Evolutionary conservation across 163 green algal genomes (phyloP).

Genomic region (Scenedesmus sp.): DNA sequence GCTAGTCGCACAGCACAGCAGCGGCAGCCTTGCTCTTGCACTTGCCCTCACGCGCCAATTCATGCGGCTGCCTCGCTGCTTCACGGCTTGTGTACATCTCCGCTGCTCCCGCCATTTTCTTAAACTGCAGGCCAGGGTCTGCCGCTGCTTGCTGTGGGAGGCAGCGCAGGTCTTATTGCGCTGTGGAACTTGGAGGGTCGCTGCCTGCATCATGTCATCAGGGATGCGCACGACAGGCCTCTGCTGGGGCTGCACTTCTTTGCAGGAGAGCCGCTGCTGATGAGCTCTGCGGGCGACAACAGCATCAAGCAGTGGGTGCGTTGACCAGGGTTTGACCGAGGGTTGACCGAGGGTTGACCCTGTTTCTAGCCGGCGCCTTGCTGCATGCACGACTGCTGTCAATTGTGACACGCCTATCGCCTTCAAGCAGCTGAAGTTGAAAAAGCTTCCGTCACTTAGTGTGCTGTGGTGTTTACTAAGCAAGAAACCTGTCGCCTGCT

Average conservation of each 20-base stretch:
- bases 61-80: not conserved
- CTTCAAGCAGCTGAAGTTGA: no score
- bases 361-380: not conserved
- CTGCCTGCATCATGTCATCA: conserved; percentile 85
- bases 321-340: not conserved
- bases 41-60: not conserved
- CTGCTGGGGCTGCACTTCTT: conserved; percentile 85
- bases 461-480: not conserved
- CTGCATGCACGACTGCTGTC: not conserved
- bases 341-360: no score
- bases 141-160: conserved; percentile 87
- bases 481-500: not conserved
- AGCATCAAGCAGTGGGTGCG: conserved; percentile 93
- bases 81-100: not conserved
- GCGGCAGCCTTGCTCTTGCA: no score
- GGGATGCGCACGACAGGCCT: conserved; percentile 75
- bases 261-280: conserved; percentile 89
- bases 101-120: no score
- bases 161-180: conserved; percentile 84
- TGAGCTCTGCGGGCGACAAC: conserved; percentile 93
- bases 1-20: no score
- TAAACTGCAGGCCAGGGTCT: conserved; percentile 65
- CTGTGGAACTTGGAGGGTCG: conserved; percentile 94
- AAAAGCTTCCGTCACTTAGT: no score
- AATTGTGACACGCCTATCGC: no score